Conservation (phyloP, 1,284 basidiomycete genomes). For the Cutaneotrichosporon cavernicola region DNA sequence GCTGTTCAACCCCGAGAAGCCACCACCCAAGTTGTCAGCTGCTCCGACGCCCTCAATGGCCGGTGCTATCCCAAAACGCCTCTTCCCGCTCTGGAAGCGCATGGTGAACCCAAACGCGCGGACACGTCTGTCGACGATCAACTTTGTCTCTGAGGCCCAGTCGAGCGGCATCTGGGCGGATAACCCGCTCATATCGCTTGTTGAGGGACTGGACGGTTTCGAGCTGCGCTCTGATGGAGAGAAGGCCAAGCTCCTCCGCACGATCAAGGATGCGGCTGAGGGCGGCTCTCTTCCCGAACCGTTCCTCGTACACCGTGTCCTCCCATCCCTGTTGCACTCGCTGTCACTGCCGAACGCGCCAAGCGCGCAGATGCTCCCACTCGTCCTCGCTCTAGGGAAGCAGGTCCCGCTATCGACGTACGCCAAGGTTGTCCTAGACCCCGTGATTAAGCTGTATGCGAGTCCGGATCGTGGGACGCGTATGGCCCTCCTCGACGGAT, state of each 20-base stretch:
- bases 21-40: constrained; percentile 64
- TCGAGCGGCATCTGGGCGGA: constrained; percentile 73
- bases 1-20: constrained; percentile 77
- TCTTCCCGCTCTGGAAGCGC: constrained; percentile 82
- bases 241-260: constrained; percentile 72
- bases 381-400: constrained; percentile 76
- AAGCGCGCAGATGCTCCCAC: constrained; percentile 73
- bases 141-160: constrained; percentile 75
- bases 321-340: constrained; percentile 82
- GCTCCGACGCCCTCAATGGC: constrained; percentile 70
- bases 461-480: constrained; percentile 88
- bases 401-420: constrained; percentile 73
- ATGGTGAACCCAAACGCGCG: constrained; percentile 85
- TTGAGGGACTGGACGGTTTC: constrained; percentile 82
- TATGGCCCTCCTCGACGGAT: constrained; percentile 85
- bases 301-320: constrained; percentile 79
- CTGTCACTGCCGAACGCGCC: constrained; percentile 80
- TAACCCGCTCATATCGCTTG: constrained; percentile 83
- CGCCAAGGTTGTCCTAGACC: constrained; percentile 65
- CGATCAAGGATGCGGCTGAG: constrained; percentile 72
- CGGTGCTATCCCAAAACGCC: constrained; percentile 69
- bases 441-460: constrained; percentile 77
- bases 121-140: constrained; percentile 70
- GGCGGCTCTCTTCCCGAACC: constrained; percentile 72
- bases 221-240: constrained; percentile 78